Conservation (phyloP, 2,329 filamentous ascomycete species). For the Fusarium redolens region DNA sequence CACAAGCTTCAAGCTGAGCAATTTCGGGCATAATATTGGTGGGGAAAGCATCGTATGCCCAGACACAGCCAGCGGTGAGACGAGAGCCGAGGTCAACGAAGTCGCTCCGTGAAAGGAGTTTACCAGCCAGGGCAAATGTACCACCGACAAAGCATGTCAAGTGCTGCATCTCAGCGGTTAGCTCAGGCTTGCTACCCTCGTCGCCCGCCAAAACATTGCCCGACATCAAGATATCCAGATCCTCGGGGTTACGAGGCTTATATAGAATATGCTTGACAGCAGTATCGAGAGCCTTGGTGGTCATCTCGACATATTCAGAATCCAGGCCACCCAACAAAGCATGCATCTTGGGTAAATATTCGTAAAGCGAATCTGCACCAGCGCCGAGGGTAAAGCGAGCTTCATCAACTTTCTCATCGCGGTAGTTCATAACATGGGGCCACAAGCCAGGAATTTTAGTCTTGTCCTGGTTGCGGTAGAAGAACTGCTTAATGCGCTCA, state of each 20-base stretch:
- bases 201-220: slow-evolving; percentile 53
- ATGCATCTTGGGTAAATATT: slow-evolving; percentile 70
- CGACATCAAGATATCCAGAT: slow-evolving; percentile 70
- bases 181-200: slow-evolving; percentile 42
- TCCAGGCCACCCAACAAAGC: slow-evolving; percentile 73
- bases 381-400: slow-evolving; percentile 58
- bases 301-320: slow-evolving; percentile 72
- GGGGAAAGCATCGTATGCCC: slow-evolving; percentile 63
- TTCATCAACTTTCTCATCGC: slow-evolving; percentile 59
- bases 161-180: slow-evolving; percentile 62
- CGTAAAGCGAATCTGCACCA: slow-evolving; percentile 64
- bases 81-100: slow-evolving; percentile 60
- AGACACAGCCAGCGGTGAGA: slow-evolving; percentile 65
- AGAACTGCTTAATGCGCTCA: slow-evolving; percentile 76
- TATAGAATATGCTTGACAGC: slow-evolving; percentile 73
- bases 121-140: slow-evolving; percentile 75
- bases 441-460: slow-evolving; percentile 79
- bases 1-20: slow-evolving; percentile 53
- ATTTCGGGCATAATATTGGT: slow-evolving; percentile 67
- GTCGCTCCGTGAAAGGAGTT: slow-evolving; percentile 63
- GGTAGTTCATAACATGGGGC: slow-evolving; percentile 73
- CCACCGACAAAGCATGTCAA: slow-evolving; percentile 78
- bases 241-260: slow-evolving; percentile 71
- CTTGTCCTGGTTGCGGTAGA: slow-evolving; percentile 72
- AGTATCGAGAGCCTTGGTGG: slow-evolving; percentile 70